Base-by-base conservation (phyloP, 108 stramenopile genomes). In the Craspedostauros australis region DNA sequence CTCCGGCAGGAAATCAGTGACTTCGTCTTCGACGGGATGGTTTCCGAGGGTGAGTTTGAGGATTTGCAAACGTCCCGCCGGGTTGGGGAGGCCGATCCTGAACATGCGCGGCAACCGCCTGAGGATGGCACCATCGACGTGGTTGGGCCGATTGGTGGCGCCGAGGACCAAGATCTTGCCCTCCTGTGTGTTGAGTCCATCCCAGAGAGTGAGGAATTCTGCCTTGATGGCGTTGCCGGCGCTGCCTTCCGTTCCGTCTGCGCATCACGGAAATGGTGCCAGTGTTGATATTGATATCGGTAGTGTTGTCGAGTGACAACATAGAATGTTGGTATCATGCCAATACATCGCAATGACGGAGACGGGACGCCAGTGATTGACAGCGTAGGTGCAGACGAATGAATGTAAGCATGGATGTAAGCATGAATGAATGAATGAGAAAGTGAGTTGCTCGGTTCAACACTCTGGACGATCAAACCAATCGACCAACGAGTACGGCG, bases 191-290 rank as follows among this genome's bases (percentile, higher is more conserved):
- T 56, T 54, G 52, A 76, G 57, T 11, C 98, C 98, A 64, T 99
- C 98, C 96, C 96, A 97, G n/a, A 94, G 57, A 1, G 91, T 93
- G 57, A 99, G 62, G 58, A 99, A 97, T 64, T 95, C 93, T 6
- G 91, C 75, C 71, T 97, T 95, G 64, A 97, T 78, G 20, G 86
- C 78, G 52, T 60, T 72, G 14, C 81, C 63, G 26, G 87, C 91
- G 39, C 79, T 66, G n/a, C 73, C 70, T 62, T 85, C 91, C 9
- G 65, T 68, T 18, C 48, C 48, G n/a, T n/a, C n/a, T n/a, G n/a
- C n/a, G n/a, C n/a, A n/a, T n/a, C n/a, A n/a, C n/a, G n/a, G n/a
- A n/a, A n/a, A n/a, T n/a, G n/a, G n/a, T n/a, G n/a, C n/a, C n/a
- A n/a, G n/a, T n/a, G n/a, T n/a, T n/a, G n/a, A n/a, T n/a, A n/a